Evolutionary conservation across 495 filamentous ascomycete genomes (phyloP), one percentile per base, ranked within the genome.

Genomic region (Apiosordaria backusii): DNA sequence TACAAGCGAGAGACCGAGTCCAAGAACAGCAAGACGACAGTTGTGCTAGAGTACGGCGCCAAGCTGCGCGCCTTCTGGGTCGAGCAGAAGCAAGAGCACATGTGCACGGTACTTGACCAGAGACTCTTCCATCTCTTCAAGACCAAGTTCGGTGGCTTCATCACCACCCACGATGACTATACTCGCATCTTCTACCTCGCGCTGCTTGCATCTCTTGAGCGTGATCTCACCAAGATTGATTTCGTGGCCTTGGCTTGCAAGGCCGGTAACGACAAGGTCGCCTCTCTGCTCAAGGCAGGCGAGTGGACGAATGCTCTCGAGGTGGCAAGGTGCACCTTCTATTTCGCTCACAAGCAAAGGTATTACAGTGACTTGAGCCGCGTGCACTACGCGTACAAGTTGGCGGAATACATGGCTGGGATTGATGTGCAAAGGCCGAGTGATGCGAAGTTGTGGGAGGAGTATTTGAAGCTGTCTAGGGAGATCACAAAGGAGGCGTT

Each of bases 51-150:
- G 25, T 72, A 81, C 18, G 83, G 83, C 16, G 82, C 85, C 59
- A 79, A 80, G 35, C 78, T 89, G 1, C 80, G 80, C 54, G 70
- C 72, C 10, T 82, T 89, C 61, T 83, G 87, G 73, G 68, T 72
- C 0, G 73, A 79, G 25, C 80, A 67, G 53, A 65, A 66, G 80
- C 68, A 80, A 81, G 58, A 83, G 81, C 22, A 73, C 68, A 35
- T 73, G 67, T 6, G 84, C 53, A 78, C 78, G 50, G 80, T 83
- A 1, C 73, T 86, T 16, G 81, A 83, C 67, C 80, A 83, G 69
- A 77, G 85, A 68, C 80, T 86, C 58, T 82, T 82, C 52, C 79
- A 83, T 40, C 77, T 87, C 73, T 89, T 88, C 73, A 76, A 78
- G 63, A 83, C 82, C 26, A 76, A 84, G 26, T 87, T 82, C 57